Evolutionary conservation across 2,329 filamentous ascomycete genomes (phyloP).

Genomic region (Beauveria sp.): DNA sequence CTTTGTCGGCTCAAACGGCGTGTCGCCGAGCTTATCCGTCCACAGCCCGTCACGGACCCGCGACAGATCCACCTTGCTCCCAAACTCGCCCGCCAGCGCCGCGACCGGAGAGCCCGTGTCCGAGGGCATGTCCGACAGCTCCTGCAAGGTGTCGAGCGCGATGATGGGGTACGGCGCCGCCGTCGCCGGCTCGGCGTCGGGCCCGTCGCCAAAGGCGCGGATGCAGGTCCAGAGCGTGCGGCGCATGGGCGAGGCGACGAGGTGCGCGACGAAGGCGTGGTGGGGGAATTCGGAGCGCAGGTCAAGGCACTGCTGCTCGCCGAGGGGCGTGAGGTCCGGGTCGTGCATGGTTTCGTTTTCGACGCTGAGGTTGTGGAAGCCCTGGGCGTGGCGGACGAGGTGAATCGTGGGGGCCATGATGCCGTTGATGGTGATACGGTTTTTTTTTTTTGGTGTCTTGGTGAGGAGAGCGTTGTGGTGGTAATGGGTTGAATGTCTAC

Average conservation of each 20-base stretch:
- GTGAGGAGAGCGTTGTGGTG: background rate
- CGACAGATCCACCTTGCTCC: constrained; percentile 53
- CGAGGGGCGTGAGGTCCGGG: constrained; percentile 68
- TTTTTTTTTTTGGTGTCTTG: background rate
- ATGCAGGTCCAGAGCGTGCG: constrained; percentile 76
- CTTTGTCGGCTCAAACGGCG: constrained; percentile 39
- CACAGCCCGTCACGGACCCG: constrained; percentile 54
- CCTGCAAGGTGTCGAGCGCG: constrained; percentile 69
- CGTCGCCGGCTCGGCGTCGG: constrained; percentile 14
- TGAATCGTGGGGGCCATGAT: constrained; percentile 51
- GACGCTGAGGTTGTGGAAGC: constrained; percentile 68
- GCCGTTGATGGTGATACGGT: no score
- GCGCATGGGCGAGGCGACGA: constrained; percentile 72
- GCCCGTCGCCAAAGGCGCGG: constrained; percentile 53
- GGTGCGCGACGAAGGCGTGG: constrained; percentile 57
- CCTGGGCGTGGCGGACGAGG: constrained; percentile 67
- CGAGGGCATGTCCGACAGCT: constrained; percentile 66
- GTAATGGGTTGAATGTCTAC: background rate
- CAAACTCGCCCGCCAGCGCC: constrained; percentile 54
- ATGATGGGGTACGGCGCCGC: constrained; percentile 38
- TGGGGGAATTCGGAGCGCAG: constrained; percentile 58
- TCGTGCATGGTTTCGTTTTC: constrained; percentile 70
- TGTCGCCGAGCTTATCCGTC: constrained; percentile 55
- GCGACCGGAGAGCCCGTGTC: constrained; percentile 60
- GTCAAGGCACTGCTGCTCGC: constrained; percentile 62